Percentiles rank a stretch among this genome's conserved stretches.
These are phyloP conservation scores for Millerago galiae DNA, from an alignment of 805 yeast genomes.

Conservation along the genomic window DNA sequence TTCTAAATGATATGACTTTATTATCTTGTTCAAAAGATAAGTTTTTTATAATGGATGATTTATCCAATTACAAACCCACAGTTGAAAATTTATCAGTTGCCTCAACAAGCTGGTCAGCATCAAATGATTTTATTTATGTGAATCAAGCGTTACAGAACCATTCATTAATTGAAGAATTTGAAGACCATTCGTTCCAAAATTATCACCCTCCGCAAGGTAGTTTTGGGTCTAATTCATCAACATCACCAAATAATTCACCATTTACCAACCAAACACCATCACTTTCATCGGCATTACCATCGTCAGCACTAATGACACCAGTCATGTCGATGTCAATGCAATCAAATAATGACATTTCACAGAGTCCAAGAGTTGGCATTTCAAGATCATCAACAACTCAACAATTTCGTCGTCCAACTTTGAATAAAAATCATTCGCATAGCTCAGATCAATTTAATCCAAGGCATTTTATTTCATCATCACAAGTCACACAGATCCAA, in stretches of 20 bases:
- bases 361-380: conserved; percentile 21
- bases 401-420: conserved; percentile 13
- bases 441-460: conserved; percentile 2
- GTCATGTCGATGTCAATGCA: conserved; percentile 9
- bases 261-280: conserved; percentile 6
- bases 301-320: conserved; percentile 10
- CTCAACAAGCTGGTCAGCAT: conserved; percentile 54
- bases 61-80: conserved; percentile 34
- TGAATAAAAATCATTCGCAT: conserved; percentile 15
- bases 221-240: conserved; percentile 4
- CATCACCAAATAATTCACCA: conserved; percentile 2
- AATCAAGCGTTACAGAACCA: conserved; percentile 34
- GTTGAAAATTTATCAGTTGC: conserved; percentile 46
- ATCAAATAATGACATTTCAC: conserved; percentile 2
- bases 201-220: conserved; percentile 1
- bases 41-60: conserved; percentile 40
- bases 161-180: conserved; percentile 30
- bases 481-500: neutral
- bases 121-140: conserved; percentile 43
- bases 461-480: conserved; percentile 2
- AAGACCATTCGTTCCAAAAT: neutral
- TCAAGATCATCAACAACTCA: conserved; percentile 19
- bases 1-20: conserved; percentile 40
- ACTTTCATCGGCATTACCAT: conserved; percentile 6
- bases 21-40: conserved; percentile 50